A percentile compares a stretch with the other conserved stretches of the same genome.
Conservation (phyloP, 495 filamentous ascomycete genomes). For the Neurospora pannonica region DNA sequence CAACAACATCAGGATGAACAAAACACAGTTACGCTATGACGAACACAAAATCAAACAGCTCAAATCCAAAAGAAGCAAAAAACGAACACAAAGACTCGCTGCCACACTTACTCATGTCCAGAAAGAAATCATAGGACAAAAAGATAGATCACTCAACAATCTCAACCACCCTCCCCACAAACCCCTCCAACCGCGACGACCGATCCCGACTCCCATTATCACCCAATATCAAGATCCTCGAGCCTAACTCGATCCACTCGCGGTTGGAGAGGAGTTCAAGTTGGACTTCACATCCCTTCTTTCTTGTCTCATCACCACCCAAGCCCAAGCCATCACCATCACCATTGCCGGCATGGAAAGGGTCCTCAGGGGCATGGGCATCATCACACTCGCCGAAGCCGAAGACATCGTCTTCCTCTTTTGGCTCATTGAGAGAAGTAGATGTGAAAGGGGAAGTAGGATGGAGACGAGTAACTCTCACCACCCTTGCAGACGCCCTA, state of each 20-base stretch:
- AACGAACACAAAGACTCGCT: constrained; percentile 1
- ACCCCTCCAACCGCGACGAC: constrained; percentile 52
- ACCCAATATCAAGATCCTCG: constrained; percentile 59
- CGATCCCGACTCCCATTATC: constrained; percentile 46
- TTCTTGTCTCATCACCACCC: constrained; percentile 20
- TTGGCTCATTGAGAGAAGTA: not conserved
- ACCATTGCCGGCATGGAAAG: constrained; percentile 6
- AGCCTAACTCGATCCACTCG: constrained; percentile 80
- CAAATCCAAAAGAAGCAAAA: not conserved
- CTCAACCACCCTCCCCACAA: constrained; percentile 52
- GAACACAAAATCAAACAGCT: not conserved
- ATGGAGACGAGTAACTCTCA: constrained; percentile 16
- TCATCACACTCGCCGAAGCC: constrained; percentile 4
- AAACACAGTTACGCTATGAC: not conserved
- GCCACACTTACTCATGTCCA: not conserved
- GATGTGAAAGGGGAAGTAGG: not conserved
- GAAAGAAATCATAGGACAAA: not conserved
- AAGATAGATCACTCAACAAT: constrained; percentile 33
- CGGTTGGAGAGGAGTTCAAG: constrained; percentile 65
- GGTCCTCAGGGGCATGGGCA: constrained; percentile 27
- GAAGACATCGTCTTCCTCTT: not conserved
- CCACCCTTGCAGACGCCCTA: constrained; percentile 65
- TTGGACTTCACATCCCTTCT: constrained; percentile 51
- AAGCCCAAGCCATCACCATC: not conserved
- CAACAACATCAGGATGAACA: not conserved